Percentiles rank a stretch among this genome's conserved stretches.
Conservation (phyloP, 148 eudicot species). For the Cornus controversa region DNA sequence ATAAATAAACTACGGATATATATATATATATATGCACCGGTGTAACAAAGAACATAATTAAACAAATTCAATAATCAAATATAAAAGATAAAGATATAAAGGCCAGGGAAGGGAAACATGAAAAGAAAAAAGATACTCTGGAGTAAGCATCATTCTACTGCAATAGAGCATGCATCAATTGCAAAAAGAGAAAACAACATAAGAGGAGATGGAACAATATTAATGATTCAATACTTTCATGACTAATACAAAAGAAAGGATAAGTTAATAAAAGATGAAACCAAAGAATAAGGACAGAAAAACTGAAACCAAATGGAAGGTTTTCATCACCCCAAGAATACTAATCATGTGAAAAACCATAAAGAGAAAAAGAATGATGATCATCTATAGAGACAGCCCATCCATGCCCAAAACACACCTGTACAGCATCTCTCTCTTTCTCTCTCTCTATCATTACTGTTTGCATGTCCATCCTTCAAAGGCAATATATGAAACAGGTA, state of each 20-base stretch:
- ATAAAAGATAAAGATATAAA: too few relatives aligned
- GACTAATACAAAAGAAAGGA: background rate
- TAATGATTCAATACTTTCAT: background rate
- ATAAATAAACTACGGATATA: too few relatives aligned
- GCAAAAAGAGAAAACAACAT: too few relatives aligned
- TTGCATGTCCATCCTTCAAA: background rate
- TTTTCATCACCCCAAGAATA: background rate
- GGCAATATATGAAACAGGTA: background rate
- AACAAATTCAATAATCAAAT: too few relatives aligned
- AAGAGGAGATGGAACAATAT: background rate
- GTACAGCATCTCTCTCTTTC: slow-evolving; percentile 13
- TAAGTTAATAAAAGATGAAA: background rate
- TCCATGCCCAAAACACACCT: background rate
- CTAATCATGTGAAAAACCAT: too few relatives aligned
- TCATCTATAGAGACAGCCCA: background rate
- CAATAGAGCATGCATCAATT: background rate
- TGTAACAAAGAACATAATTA: too few relatives aligned
- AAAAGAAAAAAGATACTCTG: too few relatives aligned
- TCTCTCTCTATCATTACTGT: background rate
- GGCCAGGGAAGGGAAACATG: too few relatives aligned
- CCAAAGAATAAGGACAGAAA: too few relatives aligned
- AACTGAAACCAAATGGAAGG: background rate
- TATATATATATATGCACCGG: too few relatives aligned
- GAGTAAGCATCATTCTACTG: too few relatives aligned
- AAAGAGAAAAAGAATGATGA: background rate